Conservation (phyloP, 768 basidiomycete genomes). For the Suillus subluteus region DNA sequence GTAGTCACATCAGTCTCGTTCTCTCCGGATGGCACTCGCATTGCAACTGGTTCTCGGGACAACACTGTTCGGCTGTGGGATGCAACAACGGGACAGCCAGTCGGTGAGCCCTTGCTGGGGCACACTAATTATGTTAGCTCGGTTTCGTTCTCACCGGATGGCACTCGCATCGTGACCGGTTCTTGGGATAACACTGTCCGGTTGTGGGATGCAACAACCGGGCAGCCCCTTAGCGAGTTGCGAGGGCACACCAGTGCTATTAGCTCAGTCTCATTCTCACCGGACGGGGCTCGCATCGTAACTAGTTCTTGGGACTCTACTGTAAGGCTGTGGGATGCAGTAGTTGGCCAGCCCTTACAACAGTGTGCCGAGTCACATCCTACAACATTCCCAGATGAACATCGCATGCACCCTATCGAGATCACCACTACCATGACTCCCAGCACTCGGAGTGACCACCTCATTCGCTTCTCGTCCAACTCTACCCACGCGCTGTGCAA, state of each 20-base stretch:
- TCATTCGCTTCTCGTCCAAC: neutral
- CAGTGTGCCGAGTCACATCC: too few species aligned
- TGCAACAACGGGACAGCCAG: neutral
- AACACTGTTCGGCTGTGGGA: slow-evolving; percentile 1
- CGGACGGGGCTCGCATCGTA: neutral
- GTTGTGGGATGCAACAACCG: neutral
- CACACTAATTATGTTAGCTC: neutral
- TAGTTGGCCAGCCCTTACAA: neutral
- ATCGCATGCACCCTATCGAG: neutral
- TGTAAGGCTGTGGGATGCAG: slow-evolving; percentile 1
- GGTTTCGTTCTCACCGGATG: slow-evolving; percentile 5
- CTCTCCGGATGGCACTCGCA: slow-evolving; percentile 3
- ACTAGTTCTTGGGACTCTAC: neutral
- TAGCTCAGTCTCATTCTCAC: slow-evolving; percentile 4
- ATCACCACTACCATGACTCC: neutral
- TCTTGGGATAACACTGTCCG: neutral
- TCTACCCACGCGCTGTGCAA: neutral
- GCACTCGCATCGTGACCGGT: neutral
- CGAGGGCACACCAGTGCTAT: neutral
- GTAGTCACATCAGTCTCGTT: neutral
- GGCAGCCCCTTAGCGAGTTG: neutral
- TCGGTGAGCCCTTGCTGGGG: neutral
- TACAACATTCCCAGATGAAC: neutral
- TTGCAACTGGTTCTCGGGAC: neutral
- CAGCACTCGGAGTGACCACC: neutral